Percentiles rank a stretch among this genome's conserved stretches.
Evolutionary conservation across 2,329 filamentous ascomycete species (phyloP).

Genomic region (Nigrospora osmanthi): DNA sequence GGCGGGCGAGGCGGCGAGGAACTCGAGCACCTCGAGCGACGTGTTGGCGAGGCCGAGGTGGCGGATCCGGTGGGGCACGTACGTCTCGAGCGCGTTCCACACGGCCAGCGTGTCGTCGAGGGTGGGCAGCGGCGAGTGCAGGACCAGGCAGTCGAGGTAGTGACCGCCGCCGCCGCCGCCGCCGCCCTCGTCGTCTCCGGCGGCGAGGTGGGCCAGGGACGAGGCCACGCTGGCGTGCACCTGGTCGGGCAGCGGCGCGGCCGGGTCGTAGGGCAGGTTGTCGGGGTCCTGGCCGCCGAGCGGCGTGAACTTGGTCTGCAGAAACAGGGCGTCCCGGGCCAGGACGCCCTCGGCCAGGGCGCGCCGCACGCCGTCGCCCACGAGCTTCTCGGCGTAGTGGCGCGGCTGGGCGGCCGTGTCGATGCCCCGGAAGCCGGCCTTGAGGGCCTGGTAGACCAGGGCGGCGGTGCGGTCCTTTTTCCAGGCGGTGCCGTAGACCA

Average conservation of each 20-base stretch:
- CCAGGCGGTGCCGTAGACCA: slow-evolving; percentile 81
- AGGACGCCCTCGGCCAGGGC: slow-evolving; percentile 54
- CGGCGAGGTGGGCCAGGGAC: slow-evolving; percentile 57
- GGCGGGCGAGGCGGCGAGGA: slow-evolving; percentile 30
- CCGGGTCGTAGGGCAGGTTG: slow-evolving; percentile 55
- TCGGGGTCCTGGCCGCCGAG: slow-evolving; percentile 50
- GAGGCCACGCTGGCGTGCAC: slow-evolving; percentile 58
- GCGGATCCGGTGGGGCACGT: slow-evolving; percentile 56
- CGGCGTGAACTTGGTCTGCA: slow-evolving; percentile 80
- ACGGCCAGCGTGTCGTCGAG: slow-evolving; percentile 47
- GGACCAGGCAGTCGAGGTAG: slow-evolving; percentile 66
- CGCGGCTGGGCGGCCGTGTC: slow-evolving; percentile 74
- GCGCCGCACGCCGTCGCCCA: slow-evolving; percentile 57
- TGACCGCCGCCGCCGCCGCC: slow-evolving; percentile 12
- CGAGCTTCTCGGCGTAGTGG: slow-evolving; percentile 68
- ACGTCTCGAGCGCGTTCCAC: slow-evolving; percentile 59
- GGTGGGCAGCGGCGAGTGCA: slow-evolving; percentile 51
- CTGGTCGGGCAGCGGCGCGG: slow-evolving; percentile 52
- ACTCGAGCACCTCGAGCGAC: slow-evolving; percentile 46
- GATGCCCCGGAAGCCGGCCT: slow-evolving; percentile 61
- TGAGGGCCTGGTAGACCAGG: slow-evolving; percentile 62
- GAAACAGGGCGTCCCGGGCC: slow-evolving; percentile 53
- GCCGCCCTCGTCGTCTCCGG: slow-evolving; percentile 18
- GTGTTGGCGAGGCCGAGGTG: slow-evolving; percentile 71
- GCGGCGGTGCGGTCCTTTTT: slow-evolving; percentile 62